Percentiles rank a stretch among this genome's conserved stretches.
phyloP scores from a whole-genome alignment of 768 basidiomycete genomes.

The Gloeophyllum trabeum region DNA sequence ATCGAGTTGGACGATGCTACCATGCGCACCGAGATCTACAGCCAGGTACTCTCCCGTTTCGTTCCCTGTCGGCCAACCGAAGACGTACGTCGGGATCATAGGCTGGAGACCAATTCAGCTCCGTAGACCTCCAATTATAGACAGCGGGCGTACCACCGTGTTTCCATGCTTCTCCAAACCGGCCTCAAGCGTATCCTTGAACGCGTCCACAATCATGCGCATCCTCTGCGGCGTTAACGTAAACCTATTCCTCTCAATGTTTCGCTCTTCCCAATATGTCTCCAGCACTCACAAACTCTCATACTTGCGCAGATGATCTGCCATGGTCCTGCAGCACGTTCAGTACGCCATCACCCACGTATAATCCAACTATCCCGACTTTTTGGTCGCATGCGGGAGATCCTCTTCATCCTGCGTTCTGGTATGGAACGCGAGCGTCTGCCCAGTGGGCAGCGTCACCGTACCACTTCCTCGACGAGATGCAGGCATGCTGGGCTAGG shows the following conservation, averaged over 20 bases:
- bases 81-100: slow-evolving; percentile 96
- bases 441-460: slow-evolving; percentile 59
- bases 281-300: slow-evolving; percentile 56
- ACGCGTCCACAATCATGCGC: slow-evolving; percentile 95
- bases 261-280: neutral
- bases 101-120: slow-evolving; percentile 35
- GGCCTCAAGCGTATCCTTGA: slow-evolving; percentile 82
- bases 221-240: slow-evolving; percentile 83
- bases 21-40: slow-evolving; percentile 65
- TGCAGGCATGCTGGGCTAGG: slow-evolving; percentile 34
- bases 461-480: slow-evolving; percentile 76
- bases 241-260: slow-evolving; percentile 36
- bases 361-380: slow-evolving; percentile 27
- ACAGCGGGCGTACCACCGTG: slow-evolving; percentile 57
- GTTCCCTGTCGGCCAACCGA: slow-evolving; percentile 86
- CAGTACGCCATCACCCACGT: slow-evolving; percentile 6
- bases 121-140: slow-evolving; percentile 1
- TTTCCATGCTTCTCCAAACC: slow-evolving; percentile 78
- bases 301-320: slow-evolving; percentile 86
- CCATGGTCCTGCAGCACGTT: slow-evolving; percentile 60
- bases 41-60: slow-evolving; percentile 89
- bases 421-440: slow-evolving; percentile 78
- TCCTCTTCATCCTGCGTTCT: slow-evolving; percentile 80
- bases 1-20: slow-evolving; percentile 1
- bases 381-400: slow-evolving; percentile 91